A percentile compares a stretch with the other conserved stretches of the same genome.
Conservation (phyloP, 768 basidiomycete species). For the Macrolepiota fuliginosa region DNA sequence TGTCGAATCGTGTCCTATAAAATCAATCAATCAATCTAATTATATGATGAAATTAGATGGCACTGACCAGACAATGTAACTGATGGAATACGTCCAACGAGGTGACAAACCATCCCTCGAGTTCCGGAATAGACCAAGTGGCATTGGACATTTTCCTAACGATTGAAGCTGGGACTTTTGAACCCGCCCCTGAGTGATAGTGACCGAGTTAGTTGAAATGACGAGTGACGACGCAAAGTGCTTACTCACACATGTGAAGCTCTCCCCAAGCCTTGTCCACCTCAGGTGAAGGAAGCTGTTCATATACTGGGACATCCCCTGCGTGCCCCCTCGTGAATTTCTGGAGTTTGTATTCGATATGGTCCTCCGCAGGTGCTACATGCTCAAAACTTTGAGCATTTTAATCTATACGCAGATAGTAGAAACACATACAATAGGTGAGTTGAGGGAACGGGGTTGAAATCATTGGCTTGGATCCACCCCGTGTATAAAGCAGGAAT, state of each 20-base stretch:
- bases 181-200: slow-evolving; percentile 13
- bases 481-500: not conserved
- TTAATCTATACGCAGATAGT: not conserved
- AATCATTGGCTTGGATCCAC: not conserved
- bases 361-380: slow-evolving; percentile 19
- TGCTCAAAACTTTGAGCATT: no score
- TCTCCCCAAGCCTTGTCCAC: slow-evolving; percentile 20
- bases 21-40: not conserved
- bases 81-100: slow-evolving; percentile 26
- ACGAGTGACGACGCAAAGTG: not conserved
- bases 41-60: not conserved
- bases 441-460: not conserved
- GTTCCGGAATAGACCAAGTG: slow-evolving; percentile 20
- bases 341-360: slow-evolving; percentile 16
- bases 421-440: not conserved
- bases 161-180: slow-evolving; percentile 18
- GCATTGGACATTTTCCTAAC: slow-evolving; percentile 19
- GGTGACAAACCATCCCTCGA: slow-evolving; percentile 21
- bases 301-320: slow-evolving; percentile 14
- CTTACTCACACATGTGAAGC: slow-evolving; percentile 17
- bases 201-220: not conserved
- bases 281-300: slow-evolving; percentile 18
- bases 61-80: slow-evolving; percentile 20
- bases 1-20: slow-evolving; percentile 19
- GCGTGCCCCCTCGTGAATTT: slow-evolving; percentile 14